Percentiles rank a stretch among this genome's conserved stretches.
These are phyloP conservation scores for Chlamydomonas incerta DNA, from an alignment of 139 green algal genomes.

Conservation along the genomic window DNA sequence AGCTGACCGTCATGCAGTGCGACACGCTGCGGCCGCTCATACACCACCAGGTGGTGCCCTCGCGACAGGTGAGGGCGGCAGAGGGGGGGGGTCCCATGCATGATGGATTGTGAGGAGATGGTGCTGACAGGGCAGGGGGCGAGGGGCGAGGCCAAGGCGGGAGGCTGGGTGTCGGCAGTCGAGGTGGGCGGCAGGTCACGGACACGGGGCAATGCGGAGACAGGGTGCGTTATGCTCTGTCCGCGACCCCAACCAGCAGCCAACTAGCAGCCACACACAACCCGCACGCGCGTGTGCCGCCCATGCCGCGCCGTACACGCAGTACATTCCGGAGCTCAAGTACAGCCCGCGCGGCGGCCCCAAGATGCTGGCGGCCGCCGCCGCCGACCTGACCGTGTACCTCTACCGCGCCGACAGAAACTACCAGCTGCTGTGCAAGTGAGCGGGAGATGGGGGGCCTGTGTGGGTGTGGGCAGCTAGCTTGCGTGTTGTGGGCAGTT, in stretches of 20 bases:
- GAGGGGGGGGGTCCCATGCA: background rate
- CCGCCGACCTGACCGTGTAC: slow-evolving; percentile 65
- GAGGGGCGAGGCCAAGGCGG: background rate
- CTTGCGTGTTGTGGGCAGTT: no score
- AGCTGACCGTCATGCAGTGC: slow-evolving; percentile 59
- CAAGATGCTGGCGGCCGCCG: slow-evolving; percentile 58
- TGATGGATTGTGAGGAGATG: no score
- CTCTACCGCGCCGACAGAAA: slow-evolving; percentile 59
- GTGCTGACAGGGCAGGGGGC: background rate
- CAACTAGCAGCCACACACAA: no score
- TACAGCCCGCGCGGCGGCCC: slow-evolving; percentile 55
- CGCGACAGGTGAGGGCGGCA: background rate
- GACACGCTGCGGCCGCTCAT: slow-evolving; percentile 63
- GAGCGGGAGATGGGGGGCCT: no score
- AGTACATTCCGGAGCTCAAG: slow-evolving; percentile 66
- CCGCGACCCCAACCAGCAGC: no score
- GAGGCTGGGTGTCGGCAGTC: background rate
- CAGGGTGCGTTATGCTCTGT: no score
- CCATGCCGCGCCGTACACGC: no score
- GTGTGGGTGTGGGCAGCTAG: no score
- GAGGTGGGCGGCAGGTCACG: background rate
- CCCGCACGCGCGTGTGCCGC: no score
- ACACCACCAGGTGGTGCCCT: slow-evolving; percentile 4
- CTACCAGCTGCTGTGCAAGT: slow-evolving; percentile 61
- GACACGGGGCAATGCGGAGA: no score